Evolutionary conservation across 331 rosid genomes (phyloP), one percentile per base, ranked within the genome.

Genomic region (Quercus lobata): DNA sequence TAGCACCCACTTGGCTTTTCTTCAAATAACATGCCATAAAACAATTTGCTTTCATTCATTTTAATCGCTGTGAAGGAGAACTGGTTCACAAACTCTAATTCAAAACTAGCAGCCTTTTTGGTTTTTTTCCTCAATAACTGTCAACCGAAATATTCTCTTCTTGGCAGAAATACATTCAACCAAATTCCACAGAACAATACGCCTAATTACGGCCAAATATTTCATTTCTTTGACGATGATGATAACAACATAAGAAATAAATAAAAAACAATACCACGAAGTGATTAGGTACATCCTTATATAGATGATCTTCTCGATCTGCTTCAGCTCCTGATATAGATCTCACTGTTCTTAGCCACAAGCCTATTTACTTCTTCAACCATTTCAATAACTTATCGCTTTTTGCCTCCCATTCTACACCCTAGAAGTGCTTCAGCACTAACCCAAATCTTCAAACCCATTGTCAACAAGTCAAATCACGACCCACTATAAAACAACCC

Each of bases 381-480:
- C 37, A 37, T 35, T 34, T 30, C 34, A 16, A 15, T n/a, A n/a
- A 54, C 35, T 17, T n/a, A 27, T 29, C 57, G 10, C 62, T 25
- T 16, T 8, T 29, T 21, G 15, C 53, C 53, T 32, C 21, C 19
- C 46, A 76, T 63, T 27, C 74, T 58, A 49, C 78, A 55, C 83
- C 32, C 37, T 22, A 69, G 32, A 57, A 83, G 54, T 6, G 44
- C 22, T 34, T 74, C 57, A 6, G 14, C 29, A 27, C 29, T 25
- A 41, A 53, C 60, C 52, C 70, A 68, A 53, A 14, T 41, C 34
- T 75, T 61, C 30, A 62, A 72, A 55, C 53, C 73, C 62, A 69
- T 71, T 21, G 72, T 49, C 75, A 77, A 80, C 62, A 74, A 66
- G 69, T 77, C 49, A 61, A 76, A 60, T 55, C 22, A 25, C 14